These are phyloP conservation scores for Kwoniella dejecticola DNA, from an alignment of 768 basidiomycete species.

Conservation along the genomic window DNA sequence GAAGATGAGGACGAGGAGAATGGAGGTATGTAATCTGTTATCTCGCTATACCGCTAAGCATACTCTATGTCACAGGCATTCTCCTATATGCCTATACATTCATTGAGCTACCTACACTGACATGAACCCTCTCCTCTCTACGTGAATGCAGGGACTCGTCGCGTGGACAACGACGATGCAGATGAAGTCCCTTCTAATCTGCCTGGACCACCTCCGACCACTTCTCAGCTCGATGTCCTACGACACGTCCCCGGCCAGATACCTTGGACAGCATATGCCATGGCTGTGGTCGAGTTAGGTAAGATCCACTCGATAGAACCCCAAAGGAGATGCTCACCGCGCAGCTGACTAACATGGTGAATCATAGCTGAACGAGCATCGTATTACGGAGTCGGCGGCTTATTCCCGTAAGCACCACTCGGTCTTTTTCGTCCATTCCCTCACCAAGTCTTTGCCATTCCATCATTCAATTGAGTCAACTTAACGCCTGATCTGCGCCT, in stretches of 20 bases:
- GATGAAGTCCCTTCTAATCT: neutral
- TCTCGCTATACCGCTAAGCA: too few relatives aligned
- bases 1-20: neutral
- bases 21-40: too few relatives aligned
- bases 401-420: constrained; percentile 25
- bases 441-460: neutral
- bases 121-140: too few relatives aligned
- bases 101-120: too few relatives aligned
- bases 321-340: neutral
- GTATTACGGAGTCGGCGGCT: constrained; percentile 36
- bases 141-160: too few relatives aligned
- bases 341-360: too few relatives aligned
- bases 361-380: constrained; percentile 41
- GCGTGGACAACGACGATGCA: too few relatives aligned
- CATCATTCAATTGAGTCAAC: neutral
- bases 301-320: neutral
- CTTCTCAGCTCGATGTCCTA: constrained; percentile 6
- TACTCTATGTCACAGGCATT: too few relatives aligned
- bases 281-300: constrained; percentile 28
- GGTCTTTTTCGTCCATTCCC: neutral
- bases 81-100: too few relatives aligned
- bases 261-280: constrained; percentile 25
- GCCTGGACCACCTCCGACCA: constrained; percentile 12
- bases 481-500: neutral
- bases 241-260: constrained; percentile 16